phyloP scores from a whole-genome alignment of 345 rosid genomes.

The Combretum micranthum region DNA sequence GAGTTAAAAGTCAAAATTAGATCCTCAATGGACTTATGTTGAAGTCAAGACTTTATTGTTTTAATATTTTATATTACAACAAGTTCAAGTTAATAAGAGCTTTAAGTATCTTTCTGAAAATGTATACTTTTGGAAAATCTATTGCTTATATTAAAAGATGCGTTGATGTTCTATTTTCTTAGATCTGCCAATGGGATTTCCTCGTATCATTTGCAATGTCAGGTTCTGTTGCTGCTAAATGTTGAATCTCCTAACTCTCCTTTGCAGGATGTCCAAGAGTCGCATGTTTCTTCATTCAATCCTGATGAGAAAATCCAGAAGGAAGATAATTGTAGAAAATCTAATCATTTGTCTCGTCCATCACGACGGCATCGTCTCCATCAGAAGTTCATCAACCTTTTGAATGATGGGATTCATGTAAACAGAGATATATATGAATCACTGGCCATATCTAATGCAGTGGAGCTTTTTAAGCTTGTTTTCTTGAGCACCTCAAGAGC shows the following conservation, averaged over 20 bases:
- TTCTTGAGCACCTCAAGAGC: slow-evolving; percentile 75
- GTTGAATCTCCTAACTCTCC: neutral
- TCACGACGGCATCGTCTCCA: slow-evolving; percentile 43
- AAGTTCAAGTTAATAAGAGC: too few species aligned
- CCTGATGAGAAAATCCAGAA: slow-evolving; percentile 25
- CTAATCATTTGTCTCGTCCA: slow-evolving; percentile 31
- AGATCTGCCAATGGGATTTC: too few species aligned
- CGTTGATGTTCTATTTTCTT: too few species aligned
- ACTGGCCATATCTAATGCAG: slow-evolving; percentile 87
- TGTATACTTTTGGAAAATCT: too few species aligned
- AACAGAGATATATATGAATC: slow-evolving; percentile 47
- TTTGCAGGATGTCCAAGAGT: slow-evolving; percentile 35
- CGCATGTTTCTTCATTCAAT: slow-evolving; percentile 28
- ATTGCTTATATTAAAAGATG: too few species aligned
- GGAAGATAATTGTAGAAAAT: slow-evolving; percentile 31
- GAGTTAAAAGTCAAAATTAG: too few species aligned
- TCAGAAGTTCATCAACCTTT: slow-evolving; percentile 43
- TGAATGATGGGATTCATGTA: slow-evolving; percentile 40
- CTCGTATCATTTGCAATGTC: neutral
- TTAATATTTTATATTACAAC: too few species aligned
- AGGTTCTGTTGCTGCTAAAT: too few species aligned
- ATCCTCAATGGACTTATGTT: too few species aligned
- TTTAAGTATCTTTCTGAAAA: too few species aligned
- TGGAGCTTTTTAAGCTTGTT: slow-evolving; percentile 83
- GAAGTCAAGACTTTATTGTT: too few species aligned